phyloP scores from a whole-genome alignment of 2,329 filamentous ascomycete genomes.

The Leptoxyphium fumago region DNA sequence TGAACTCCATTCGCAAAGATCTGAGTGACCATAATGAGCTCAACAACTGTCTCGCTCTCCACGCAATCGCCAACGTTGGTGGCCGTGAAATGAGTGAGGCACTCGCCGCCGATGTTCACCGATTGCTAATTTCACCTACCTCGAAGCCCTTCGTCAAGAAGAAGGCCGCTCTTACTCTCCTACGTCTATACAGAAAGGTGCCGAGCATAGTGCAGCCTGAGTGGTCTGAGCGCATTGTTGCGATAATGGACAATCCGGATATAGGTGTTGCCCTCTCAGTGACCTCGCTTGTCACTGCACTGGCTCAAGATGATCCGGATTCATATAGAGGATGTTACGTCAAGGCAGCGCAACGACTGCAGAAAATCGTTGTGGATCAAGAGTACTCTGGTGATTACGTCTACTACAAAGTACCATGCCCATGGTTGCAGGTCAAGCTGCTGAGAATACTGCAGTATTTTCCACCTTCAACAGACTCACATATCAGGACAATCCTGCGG shows the following conservation, averaged over 20 bases:
- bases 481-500: conserved; percentile 80
- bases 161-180: conserved; percentile 85
- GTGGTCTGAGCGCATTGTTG: conserved; percentile 96
- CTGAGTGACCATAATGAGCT: conserved; percentile 88
- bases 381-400: conserved; percentile 85
- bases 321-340: conserved; percentile 89
- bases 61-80: conserved; percentile 96
- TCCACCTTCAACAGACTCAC: conserved; percentile 84
- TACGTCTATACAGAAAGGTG: conserved; percentile 87
- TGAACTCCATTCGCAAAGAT: conserved; percentile 97
- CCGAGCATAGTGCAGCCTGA: conserved; percentile 87
- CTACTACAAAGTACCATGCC: conserved; percentile 99
- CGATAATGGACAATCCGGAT: conserved; percentile 94
- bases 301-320: conserved; percentile 88
- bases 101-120: conserved; percentile 78
- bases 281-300: conserved; percentile 84
- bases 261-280: conserved; percentile 90
- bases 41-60: conserved; percentile 89
- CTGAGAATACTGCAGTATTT: conserved; percentile 89
- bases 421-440: conserved; percentile 95
- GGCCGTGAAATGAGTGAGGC: conserved; percentile 95
- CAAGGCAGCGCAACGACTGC: conserved; percentile 79
- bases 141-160: conserved; percentile 99
- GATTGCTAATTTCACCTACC: conserved; percentile 79
- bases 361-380: conserved; percentile 78